Evolutionary conservation across 2,329 filamentous ascomycete species (phyloP), one percentile per base, ranked within the genome.

Genomic region (Colletotrichum tofieldiae): DNA sequence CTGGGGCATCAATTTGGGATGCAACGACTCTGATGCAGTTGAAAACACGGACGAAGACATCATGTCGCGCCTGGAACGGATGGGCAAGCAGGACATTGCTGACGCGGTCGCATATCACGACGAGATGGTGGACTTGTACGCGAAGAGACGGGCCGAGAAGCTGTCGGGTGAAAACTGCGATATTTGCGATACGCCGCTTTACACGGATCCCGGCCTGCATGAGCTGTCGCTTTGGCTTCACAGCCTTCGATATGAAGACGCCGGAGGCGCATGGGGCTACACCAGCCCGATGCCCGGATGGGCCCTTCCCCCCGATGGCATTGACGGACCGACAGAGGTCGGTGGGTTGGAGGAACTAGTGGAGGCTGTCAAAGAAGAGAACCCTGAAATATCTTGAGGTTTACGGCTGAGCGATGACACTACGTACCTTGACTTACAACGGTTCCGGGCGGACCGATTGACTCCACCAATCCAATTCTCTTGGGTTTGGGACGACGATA

Each of bases 181-280:
- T 7, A 82, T 95, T 43, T 99, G 96, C 81, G 89, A 93, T 71
- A 98, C 96, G 26, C 93, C 94, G 29, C 86, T 99, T 54, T 99
- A 98, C 82, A 97, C 94, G 20, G 96, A 99, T 79, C 96, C 96
- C 0, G 95, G 95, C 1, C 84, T 87, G 52, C 95, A 98, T 78
- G 96, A 99, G 84, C 87, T 99, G 58, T 94, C 94, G 0, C 93
- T 99, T 51, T 99, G 96, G 88, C 87, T 99, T 73, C 96, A 99
- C 84, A 97, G 96, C 69, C 90, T 95, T 73, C 91, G 94, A 56
- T 99, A 99, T 81, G 92, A 96, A 76, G 95, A 96, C 80, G 89
- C 91, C 35, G 91, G 91, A 35, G 96, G 95, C 5, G 87, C 87
- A 65, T 99, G 96, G 96, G 91, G 91, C 65, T 98, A 98, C 81